Percentiles rank a stretch among this genome's conserved stretches.
Evolutionary conservation across 345 rosid genomes (phyloP).

Genomic region (Salix udensis): DNA sequence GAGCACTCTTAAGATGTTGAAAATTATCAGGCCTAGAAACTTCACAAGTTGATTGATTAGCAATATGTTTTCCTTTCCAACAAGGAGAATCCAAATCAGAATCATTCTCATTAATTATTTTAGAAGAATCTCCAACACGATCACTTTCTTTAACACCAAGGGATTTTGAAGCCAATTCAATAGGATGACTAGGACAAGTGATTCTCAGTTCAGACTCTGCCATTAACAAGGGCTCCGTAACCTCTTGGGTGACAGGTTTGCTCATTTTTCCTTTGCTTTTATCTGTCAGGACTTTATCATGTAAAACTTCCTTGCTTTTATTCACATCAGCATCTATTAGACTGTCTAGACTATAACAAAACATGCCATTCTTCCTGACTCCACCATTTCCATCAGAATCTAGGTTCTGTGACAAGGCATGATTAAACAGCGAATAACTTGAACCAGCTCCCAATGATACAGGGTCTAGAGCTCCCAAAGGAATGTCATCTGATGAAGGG

Average conservation of each 20-base stretch:
- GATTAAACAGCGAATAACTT: conserved; percentile 8
- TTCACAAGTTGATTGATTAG: conserved; percentile 6
- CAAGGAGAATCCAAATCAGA: conserved; percentile 67
- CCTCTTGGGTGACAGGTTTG: conserved; percentile 6
- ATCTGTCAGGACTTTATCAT: conserved; percentile 1
- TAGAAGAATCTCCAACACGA: conserved; percentile 19
- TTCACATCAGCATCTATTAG: conserved; percentile 1
- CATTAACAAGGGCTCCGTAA: not conserved
- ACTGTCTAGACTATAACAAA: not conserved
- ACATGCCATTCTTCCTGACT: conserved; percentile 1
- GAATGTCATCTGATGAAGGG: conserved; percentile 5
- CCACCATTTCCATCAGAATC: conserved; percentile 5
- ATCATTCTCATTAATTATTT: conserved; percentile 24
- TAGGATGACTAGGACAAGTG: conserved; percentile 10
- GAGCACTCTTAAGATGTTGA: conserved; percentile 27
- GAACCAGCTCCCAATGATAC: conserved; percentile 12
- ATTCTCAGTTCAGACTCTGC: conserved; percentile 16
- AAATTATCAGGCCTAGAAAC: conserved; percentile 14
- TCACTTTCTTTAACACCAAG: conserved; percentile 19
- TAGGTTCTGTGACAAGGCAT: conserved; percentile 5
- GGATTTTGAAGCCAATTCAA: conserved; percentile 17
- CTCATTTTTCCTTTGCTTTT: conserved; percentile 4
- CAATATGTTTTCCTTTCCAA: conserved; percentile 45
- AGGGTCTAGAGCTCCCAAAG: conserved; percentile 8
- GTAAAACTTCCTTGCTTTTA: conserved; percentile 14